Evolutionary conservation across 2,329 filamentous ascomycete species (phyloP), one percentile per base, ranked within the genome.

Genomic region (Fusarium sp.): DNA sequence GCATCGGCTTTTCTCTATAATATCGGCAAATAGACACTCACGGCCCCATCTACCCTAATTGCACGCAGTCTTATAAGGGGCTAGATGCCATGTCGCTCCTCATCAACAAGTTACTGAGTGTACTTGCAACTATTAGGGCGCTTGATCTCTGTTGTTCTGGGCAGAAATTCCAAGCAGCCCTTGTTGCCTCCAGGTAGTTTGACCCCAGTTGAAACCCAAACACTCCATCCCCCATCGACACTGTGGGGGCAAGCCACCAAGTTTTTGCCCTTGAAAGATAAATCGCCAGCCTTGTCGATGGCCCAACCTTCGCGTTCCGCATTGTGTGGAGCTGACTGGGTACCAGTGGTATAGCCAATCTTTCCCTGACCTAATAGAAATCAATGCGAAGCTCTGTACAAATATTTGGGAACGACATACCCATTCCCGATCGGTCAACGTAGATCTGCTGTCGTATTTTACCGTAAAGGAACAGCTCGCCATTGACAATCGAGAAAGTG

Each of bases 261-360:
- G 27, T 22, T 31, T n/a, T 82, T 72, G 56, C 84, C 85, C 43
- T 82, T 80, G 72, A 90, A 87, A 57, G 79, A 81, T 43, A 91
- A 82, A 76, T 87, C 77, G 72, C 80, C 81, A 69, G 76, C 69
- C 37, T 78, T 76, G 74, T 86, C 83, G 63, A 90, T 67, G 20
- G 79, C 69, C 83, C 87, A 91, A 66, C 84, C 84, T 45, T 81
- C 82, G 58, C 82, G 81, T 82, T 90, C 86, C 31, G 72, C 79
- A 79, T 87, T 84, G 50, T 74, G 76, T 31, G 84, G 83, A 1
- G 80, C 65, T 9, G 58, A 75, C 85, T 73, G 37, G 76, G 84
- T 41, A 58, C 85, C 86, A 14, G 85, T 88, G 39, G 85, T 84
- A 82, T 27, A 52, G 6, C 48, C 27, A n/a, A 52, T 18, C 14